Conservation (phyloP, 2,329 filamentous ascomycete genomes). For the Aspergillus sp. region DNA sequence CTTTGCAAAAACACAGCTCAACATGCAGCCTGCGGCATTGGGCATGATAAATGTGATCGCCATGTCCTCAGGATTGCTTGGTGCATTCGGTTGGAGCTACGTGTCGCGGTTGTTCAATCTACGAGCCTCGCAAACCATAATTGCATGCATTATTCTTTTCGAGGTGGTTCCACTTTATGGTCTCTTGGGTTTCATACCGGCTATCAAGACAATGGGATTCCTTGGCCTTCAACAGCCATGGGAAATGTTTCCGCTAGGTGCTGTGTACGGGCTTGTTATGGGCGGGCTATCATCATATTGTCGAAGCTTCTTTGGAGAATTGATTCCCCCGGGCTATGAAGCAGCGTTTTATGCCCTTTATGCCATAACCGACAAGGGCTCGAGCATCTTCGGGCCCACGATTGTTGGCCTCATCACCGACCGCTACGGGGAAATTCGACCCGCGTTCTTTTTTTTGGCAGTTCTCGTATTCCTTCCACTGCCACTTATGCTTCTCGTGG, state of each 20-base stretch:
- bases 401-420: conserved; percentile 94
- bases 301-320: conserved; percentile 82
- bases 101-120: conserved; percentile 67
- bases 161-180: conserved; percentile 92
- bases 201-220: conserved; percentile 68
- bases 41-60: conserved; percentile 92
- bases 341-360: conserved; percentile 96
- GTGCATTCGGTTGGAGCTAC: conserved; percentile 84
- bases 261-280: conserved; percentile 87
- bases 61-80: conserved; percentile 75
- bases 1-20: conserved; percentile 88
- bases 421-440: conserved; percentile 70
- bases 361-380: conserved; percentile 95
- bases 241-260: conserved; percentile 93
- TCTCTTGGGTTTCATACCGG: conserved; percentile 78
- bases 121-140: conserved; percentile 78
- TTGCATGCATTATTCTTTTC: conserved; percentile 86
- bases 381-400: conserved; percentile 85
- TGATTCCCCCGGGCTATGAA: conserved; percentile 91
- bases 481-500: conserved; percentile 76
- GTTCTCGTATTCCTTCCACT: conserved; percentile 78
- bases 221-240: conserved; percentile 86
- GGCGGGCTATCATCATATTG: conserved; percentile 93
- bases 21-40: conserved; percentile 82
- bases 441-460: conserved; percentile 89